phyloP scores from a whole-genome alignment of 345 rosid genomes.

The Eucalyptus sp. region DNA sequence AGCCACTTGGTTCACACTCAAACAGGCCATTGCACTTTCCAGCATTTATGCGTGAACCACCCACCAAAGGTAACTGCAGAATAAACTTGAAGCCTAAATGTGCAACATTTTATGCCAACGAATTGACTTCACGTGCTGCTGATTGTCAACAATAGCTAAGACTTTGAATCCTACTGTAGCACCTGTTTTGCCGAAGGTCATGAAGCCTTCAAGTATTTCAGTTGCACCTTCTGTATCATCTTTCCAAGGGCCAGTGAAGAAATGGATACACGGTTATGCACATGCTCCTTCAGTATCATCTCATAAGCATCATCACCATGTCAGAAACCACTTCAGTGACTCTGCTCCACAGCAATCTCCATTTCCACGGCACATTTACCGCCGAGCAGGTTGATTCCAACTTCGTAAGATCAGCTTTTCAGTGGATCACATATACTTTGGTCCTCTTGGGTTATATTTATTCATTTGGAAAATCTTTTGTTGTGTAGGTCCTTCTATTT shows the following conservation, averaged over 20 bases:
- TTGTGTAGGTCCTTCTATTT: slow-evolving; percentile 14
- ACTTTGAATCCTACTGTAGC: slow-evolving; percentile 15
- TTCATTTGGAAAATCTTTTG: neutral
- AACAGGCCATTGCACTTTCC: slow-evolving; percentile 2
- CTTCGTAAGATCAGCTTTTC: slow-evolving; percentile 5
- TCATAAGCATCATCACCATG: slow-evolving; percentile 16
- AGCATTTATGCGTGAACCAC: slow-evolving; percentile 1
- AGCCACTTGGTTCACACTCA: slow-evolving; percentile 1
- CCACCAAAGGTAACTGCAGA: neutral
- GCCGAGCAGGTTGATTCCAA: neutral
- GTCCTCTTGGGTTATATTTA: neutral
- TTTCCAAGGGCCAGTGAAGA: slow-evolving; percentile 2
- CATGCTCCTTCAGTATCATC: slow-evolving; percentile 12
- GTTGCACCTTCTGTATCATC: slow-evolving; percentile 30
- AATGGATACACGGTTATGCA: slow-evolving; percentile 11
- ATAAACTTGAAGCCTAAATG: neutral
- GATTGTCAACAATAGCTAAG: neutral
- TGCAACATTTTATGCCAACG: neutral
- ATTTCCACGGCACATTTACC: slow-evolving; percentile 3
- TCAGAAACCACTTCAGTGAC: slow-evolving; percentile 5
- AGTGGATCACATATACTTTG: neutral
- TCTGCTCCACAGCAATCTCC: slow-evolving; percentile 11
- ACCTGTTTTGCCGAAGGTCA: slow-evolving; percentile 3
- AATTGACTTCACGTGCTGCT: neutral
- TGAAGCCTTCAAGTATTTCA: slow-evolving; percentile 36